Evolutionary conservation across 2,329 filamentous ascomycete genomes (phyloP), one percentile per base, ranked within the genome.

Genomic region (Allantophomopsis lycopodina): DNA sequence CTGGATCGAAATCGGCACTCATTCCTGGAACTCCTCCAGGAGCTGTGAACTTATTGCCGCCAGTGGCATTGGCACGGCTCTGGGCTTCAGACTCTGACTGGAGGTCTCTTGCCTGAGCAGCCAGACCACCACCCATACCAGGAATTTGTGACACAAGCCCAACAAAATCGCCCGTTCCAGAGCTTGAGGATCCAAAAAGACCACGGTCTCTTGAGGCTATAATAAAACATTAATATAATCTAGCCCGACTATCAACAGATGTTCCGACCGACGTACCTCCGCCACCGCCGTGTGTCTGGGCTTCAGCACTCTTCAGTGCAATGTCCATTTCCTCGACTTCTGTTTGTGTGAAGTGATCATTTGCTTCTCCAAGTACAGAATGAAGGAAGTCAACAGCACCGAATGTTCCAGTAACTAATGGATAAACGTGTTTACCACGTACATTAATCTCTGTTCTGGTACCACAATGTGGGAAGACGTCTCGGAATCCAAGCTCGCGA

Each of bases 301-400:
- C 37, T 65, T 67, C 60, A 76, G 83, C 83, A 46, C 79, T 79
- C 47, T 79, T 76, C 35, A 91, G 68, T 4, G 79, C 82, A 45
- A 79, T 61, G 48, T 91, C 80, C 51, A 89, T 76, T 57, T 89
- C 80, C 42, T 87, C 83, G 30, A 91, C 77, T 55, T 89, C 83
- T 13, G 83, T 85, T 56, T 91, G 84, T 2, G 83, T 83, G 53
- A 91, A 85, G 55, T 88, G 82, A 53, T 91, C 84, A 10, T 75
- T 84, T 23, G 83, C 83, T 56, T 89, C 84, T 42, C 81, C 70
- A 17, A 74, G 60, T 3, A 57, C 83, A 1, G 82, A 87, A 57
- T 91, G 84, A 48, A 89, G 64, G 55, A 91, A 91, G 56, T 89
- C 84, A 2, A 89, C 83, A 47, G 76, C 83, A 32, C 84, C 84